Base-by-base conservation (phyloP, 2,329 filamentous ascomycete species). In the Juglanconis oblonga region DNA sequence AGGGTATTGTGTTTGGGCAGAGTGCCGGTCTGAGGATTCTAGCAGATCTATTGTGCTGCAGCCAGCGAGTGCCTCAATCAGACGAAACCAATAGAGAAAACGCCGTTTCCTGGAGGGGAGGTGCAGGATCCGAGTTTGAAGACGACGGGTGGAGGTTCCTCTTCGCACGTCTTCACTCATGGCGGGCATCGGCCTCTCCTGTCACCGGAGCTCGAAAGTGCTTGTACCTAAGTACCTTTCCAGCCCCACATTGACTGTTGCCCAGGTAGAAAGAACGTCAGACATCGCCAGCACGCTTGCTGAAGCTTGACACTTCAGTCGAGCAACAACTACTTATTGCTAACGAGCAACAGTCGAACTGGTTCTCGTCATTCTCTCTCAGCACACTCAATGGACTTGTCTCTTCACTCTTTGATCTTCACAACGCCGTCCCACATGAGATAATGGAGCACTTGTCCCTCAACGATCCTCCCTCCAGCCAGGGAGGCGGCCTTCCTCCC, bases 391-490 rank as follows among this genome's bases (percentile, higher is more conserved):
- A 62, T 62, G 61, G 61, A 62, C 54, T 57, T 58, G 50, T 29
- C 51, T 58, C 51, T 56, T 42, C 42, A 47, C 44, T 40, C 32
- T n/a, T 62, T 47, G 52, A 62, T 40, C 17, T 42, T 45, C 36
- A 52, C 57, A 38, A 33, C 52, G n/a, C n/a, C 50, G 60, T 57
- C 52, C 53, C 58, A 56, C 61, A 72, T 72, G 70, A 70, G 66
- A 72, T 68, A 67, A 85, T 85, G 82, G 82, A 85, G 73, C 81
- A 81, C 67, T 76, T 82, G 64, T 76, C 72, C 65, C 76, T 83
- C 66, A 75, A 79, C 66, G 81, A 84, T 65, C 75, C 78, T 69
- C 77, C 74, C 62, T 74, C 73, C 59, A 75, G 73, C 53, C 57
- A 60, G 65, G 74, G 72, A 61, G 62, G 66, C 64, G 60, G 65